Percentiles rank a stretch among this genome's conserved stretches.
These are phyloP conservation scores for Kodamaea sp. DNA, from an alignment of 1,139 yeast genomes.

Conservation along the genomic window DNA sequence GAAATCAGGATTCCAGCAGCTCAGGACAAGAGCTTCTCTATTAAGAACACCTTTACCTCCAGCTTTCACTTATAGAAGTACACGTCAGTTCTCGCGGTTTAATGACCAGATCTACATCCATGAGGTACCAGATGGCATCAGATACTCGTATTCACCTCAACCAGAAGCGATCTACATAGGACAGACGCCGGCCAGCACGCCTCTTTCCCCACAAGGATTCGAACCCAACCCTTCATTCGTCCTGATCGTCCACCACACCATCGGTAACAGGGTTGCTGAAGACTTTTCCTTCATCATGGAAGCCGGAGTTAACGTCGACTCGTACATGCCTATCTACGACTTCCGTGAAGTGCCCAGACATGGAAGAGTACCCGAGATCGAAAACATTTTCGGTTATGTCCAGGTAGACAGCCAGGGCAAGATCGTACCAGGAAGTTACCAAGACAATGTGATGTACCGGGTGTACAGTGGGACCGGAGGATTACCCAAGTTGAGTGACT, in stretches of 20 bases:
- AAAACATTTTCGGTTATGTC: conserved; percentile 72
- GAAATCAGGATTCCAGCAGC: too few species aligned
- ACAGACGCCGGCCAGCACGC: conserved; percentile 12
- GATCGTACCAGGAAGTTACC: conserved; percentile 57
- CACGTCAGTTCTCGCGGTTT: too few species aligned
- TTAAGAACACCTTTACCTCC: too few species aligned
- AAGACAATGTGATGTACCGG: conserved; percentile 61
- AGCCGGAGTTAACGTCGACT: conserved; percentile 57
- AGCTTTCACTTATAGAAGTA: too few species aligned
- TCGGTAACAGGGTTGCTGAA: conserved; percentile 29
- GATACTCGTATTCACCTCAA: conserved; percentile 34
- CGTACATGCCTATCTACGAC: conserved; percentile 73
- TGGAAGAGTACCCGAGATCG: conserved; percentile 72
- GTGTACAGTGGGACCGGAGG: conserved; percentile 57
- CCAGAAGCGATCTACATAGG: conserved; percentile 38
- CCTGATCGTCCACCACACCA: conserved; percentile 26
- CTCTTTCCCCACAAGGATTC: conserved; percentile 28
- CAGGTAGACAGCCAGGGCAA: conserved; percentile 56
- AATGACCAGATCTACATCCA: conserved; percentile 28
- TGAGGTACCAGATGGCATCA: conserved; percentile 6
- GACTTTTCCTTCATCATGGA: conserved; percentile 65
- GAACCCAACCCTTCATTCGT: conserved; percentile 30
- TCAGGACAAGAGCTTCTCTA: too few species aligned
- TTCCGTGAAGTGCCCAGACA: conserved; percentile 65
- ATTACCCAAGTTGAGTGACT: conserved; percentile 57